phyloP scores from a whole-genome alignment of 352 stramenopile species.

The Thalassiosira exigua region DNA sequence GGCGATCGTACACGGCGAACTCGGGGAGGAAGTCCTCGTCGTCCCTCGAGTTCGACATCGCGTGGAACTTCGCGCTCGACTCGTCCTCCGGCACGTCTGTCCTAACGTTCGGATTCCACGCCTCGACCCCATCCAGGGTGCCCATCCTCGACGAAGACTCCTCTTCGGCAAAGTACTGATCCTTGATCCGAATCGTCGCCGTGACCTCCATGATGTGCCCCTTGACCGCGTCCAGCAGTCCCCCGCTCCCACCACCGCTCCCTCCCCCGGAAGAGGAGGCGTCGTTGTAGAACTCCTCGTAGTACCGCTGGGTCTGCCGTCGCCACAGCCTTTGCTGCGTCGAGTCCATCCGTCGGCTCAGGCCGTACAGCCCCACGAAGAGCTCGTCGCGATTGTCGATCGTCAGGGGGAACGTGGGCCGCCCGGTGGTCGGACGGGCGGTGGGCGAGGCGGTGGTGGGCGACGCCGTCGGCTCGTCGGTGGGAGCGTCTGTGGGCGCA shows the following conservation, averaged over 20 bases:
- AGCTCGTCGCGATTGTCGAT: not conserved
- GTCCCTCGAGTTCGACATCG: not conserved
- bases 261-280: too few relatives aligned
- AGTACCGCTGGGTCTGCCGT: not conserved
- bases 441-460: not conserved
- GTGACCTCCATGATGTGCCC: not conserved
- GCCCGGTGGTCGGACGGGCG: not conserved
- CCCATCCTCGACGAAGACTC: too few relatives aligned
- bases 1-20: not conserved
- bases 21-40: slow-evolving; percentile 1
- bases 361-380: not conserved
- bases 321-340: not conserved
- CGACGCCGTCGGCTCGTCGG: not conserved
- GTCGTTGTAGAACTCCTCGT: slow-evolving; percentile 9
- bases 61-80: not conserved
- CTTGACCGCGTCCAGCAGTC: slow-evolving; percentile 8
- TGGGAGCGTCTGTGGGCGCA: not conserved
- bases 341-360: not conserved
- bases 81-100: not conserved
- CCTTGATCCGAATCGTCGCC: not conserved
- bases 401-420: not conserved
- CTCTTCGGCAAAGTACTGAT: not conserved
- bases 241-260: too few relatives aligned
- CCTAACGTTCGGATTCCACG: not conserved
- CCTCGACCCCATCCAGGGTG: slow-evolving; percentile 1